Base-by-base conservation (phyloP, 352 stramenopile species). In the Globisporangium heterothallicum region DNA sequence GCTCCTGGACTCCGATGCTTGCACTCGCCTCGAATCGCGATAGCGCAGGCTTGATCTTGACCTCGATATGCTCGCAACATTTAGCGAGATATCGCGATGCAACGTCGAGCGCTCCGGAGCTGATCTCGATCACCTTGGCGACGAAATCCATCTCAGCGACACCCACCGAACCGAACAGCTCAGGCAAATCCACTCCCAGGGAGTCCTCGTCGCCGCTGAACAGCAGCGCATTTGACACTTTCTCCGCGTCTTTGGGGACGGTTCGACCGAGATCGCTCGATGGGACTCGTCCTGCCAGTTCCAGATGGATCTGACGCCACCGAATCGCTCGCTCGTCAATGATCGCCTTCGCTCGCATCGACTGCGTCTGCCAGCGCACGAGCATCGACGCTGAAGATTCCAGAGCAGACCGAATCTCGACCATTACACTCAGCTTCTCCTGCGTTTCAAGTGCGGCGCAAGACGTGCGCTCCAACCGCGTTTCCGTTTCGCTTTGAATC, bases 401-500 rank as follows among this genome's bases (percentile, higher is more conserved):
- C 24, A 77, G 42, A 12, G 40, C 53, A 9, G 27, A 18, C 0
- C 43, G n/a, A 18, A 53, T 66, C 10, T 67, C 58, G 16, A 45
- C 24, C 12, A 24, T 48, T 2, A 77, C 19, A 52, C 49, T 56
- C 38, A 53, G 25, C 22, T 42, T 47, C 36, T 82, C 69, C 49
- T 78, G 63, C 8, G 48, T n/a, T 18, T 68, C 40, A 47, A 77
- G 58, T 16, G 25, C 62, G 5, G 13, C 19, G 42, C 43, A 53
- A 0, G 45, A 55, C 13, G 59, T 53, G 51, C 54, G 49, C 27
- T 72, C 59, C 5, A 48, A 45, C 18, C 68, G 68, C 24, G 56
- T 38, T 18, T 50, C 61, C 10, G 61, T 49, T 35, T 82, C 71
- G 13, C 22, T 18, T 43, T 64, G 27, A 8, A 82, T 25, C 19